phyloP scores from a whole-genome alignment of 2,329 filamentous ascomycete genomes.

The Colletotrichum brevisporum region DNA sequence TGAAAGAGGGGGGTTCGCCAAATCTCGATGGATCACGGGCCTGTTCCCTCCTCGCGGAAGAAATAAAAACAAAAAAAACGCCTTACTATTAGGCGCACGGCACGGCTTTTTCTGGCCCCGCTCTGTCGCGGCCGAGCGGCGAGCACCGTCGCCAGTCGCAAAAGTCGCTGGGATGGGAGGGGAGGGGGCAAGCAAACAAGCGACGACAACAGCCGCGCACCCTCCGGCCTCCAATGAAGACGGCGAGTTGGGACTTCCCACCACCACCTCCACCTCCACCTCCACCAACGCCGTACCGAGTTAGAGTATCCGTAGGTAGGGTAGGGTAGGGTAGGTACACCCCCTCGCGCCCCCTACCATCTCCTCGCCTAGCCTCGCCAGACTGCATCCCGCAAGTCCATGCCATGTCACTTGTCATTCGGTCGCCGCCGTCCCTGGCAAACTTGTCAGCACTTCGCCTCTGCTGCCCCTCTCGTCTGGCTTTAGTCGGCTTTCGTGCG shows the following conservation, averaged over 20 bases:
- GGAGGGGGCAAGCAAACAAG: slow-evolving; percentile 43
- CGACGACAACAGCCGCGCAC: slow-evolving; percentile 40
- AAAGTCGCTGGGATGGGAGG: not conserved
- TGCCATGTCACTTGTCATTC: slow-evolving; percentile 19
- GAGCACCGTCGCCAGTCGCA: slow-evolving; percentile 28
- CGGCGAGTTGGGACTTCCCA: not conserved
- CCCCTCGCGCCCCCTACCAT: not conserved
- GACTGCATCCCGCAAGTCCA: slow-evolving; percentile 19
- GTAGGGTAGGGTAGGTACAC: too few species aligned
- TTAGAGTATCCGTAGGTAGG: too few species aligned
- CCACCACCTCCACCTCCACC: not conserved
- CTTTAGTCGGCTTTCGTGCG: slow-evolving; percentile 16
- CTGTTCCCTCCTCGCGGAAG: slow-evolving; percentile 1
- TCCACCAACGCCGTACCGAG: not conserved
- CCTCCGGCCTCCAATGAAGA: not conserved
- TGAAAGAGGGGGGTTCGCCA: slow-evolving; percentile 14
- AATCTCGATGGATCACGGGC: slow-evolving; percentile 22
- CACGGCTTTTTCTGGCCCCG: slow-evolving; percentile 37
- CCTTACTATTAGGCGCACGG: slow-evolving; percentile 37
- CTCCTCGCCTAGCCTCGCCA: slow-evolving; percentile 13
- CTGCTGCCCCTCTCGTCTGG: slow-evolving; percentile 5
- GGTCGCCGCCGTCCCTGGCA: slow-evolving; percentile 1
- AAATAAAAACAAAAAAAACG: not conserved
- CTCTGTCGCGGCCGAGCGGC: not conserved
- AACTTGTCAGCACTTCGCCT: slow-evolving; percentile 23